These are phyloP conservation scores for Penicillium pancosmium DNA, from an alignment of 495 filamentous ascomycete genomes.

Conservation along the genomic window DNA sequence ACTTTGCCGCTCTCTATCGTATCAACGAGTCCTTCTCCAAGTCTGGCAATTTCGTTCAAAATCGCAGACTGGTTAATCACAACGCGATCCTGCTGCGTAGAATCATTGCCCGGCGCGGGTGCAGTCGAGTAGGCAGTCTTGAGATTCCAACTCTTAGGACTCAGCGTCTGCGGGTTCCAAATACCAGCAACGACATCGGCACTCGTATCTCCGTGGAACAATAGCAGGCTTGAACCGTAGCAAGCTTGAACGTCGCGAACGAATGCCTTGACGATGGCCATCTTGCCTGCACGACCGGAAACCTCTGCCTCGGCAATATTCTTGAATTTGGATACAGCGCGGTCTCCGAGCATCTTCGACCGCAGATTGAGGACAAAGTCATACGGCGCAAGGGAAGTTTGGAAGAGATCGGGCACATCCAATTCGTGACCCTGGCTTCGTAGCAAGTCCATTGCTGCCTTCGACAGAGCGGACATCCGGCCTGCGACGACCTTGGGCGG, in stretches of 20 bases:
- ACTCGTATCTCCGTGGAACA: slow-evolving; percentile 69
- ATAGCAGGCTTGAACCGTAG: slow-evolving; percentile 66
- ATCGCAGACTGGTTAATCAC: slow-evolving; percentile 73
- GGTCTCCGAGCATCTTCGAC: slow-evolving; percentile 40
- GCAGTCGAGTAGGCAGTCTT: slow-evolving; percentile 70
- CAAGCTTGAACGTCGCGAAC: slow-evolving; percentile 60
- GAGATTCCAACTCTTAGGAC: slow-evolving; percentile 61
- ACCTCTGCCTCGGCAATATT: slow-evolving; percentile 53
- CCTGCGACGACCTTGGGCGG: slow-evolving; percentile 83
- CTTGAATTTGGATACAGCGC: slow-evolving; percentile 61
- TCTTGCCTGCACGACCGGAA: slow-evolving; percentile 27
- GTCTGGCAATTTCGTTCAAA: slow-evolving; percentile 71
- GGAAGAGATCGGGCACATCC: slow-evolving; percentile 66
- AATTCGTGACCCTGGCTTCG: slow-evolving; percentile 59
- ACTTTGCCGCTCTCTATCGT: slow-evolving; percentile 36
- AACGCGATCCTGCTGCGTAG: slow-evolving; percentile 37
- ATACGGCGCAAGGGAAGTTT: slow-evolving; percentile 68
- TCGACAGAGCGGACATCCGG: slow-evolving; percentile 79
- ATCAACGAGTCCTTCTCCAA: slow-evolving; percentile 48
- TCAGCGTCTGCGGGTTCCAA: slow-evolving; percentile 72
- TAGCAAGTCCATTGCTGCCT: slow-evolving; percentile 64
- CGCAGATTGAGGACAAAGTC: slow-evolving; percentile 81
- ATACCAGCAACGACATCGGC: slow-evolving; percentile 66
- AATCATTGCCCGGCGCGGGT: slow-evolving; percentile 38
- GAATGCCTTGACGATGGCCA: slow-evolving; percentile 51